phyloP scores from a whole-genome alignment of 2,329 filamentous ascomycete species.

The Apiospora rasikravindrae region DNA sequence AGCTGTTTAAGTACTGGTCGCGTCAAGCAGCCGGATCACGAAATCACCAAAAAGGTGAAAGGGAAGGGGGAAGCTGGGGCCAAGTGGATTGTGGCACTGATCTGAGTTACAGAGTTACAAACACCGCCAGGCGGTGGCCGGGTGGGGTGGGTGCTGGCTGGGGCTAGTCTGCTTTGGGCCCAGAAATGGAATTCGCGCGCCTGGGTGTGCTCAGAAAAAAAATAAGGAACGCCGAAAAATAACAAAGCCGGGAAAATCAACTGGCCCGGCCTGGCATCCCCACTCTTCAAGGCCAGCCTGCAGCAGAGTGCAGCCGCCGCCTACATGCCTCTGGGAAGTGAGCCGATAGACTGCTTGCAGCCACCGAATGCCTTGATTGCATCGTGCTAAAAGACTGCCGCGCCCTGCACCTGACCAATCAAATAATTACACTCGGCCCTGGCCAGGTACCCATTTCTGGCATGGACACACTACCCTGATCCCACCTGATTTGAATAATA shows the following conservation, averaged over 20 bases:
- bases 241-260: slow-evolving; percentile 3
- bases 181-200: slow-evolving; percentile 2
- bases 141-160: background rate
- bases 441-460: background rate
- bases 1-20: slow-evolving; percentile 42
- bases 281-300: slow-evolving; percentile 10
- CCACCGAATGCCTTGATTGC: background rate
- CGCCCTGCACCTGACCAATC: background rate
- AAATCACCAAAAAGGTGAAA: slow-evolving; percentile 27
- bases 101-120: slow-evolving; percentile 8
- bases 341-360: slow-evolving; percentile 7
- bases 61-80: slow-evolving; percentile 12
- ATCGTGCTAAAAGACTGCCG: background rate
- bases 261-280: background rate
- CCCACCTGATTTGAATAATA: slow-evolving; percentile 8
- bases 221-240: background rate
- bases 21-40: slow-evolving; percentile 37
- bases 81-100: slow-evolving; percentile 8
- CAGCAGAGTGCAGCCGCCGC: background rate
- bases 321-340: background rate
- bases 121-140: background rate
- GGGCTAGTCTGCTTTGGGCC: background rate
- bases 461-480: background rate
- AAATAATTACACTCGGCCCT: slow-evolving; percentile 3
- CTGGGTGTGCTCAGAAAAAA: slow-evolving; percentile 1